A percentile compares a stretch with the other conserved stretches of the same genome.
phyloP scores from a whole-genome alignment of 768 basidiomycete genomes.

The Kwoniella dendrophila region DNA sequence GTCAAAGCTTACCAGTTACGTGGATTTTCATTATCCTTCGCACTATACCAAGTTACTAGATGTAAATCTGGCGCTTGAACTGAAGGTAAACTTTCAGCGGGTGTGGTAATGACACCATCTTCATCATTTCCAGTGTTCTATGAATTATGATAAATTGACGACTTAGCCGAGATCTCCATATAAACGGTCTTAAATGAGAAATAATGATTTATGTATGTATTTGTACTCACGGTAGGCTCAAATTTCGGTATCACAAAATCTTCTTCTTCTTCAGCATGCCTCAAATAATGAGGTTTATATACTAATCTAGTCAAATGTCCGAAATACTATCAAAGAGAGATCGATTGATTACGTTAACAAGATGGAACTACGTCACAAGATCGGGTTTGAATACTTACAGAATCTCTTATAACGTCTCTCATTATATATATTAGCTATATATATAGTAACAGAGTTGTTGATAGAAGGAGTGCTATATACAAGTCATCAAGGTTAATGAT shows the following conservation, averaged over 20 bases:
- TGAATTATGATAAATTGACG: too few species aligned
- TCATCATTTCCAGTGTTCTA: too few species aligned
- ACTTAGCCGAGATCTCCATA: too few species aligned
- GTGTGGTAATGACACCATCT: neutral
- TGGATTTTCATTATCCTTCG: constrained; percentile 41
- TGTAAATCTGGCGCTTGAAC: constrained; percentile 16
- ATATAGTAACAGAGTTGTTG: neutral
- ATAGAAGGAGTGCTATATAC: neutral
- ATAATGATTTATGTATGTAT: neutral
- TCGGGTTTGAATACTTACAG: constrained; percentile 12
- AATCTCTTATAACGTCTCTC: constrained; percentile 25
- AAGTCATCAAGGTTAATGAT: neutral
- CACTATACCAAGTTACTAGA: constrained; percentile 42
- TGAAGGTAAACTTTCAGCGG: neutral
- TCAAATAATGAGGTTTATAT: constrained; percentile 24
- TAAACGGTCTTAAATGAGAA: neutral
- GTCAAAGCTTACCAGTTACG: constrained; percentile 28
- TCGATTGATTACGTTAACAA: neutral
- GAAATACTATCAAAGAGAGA: constrained; percentile 22
- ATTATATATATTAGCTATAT: constrained; percentile 4
- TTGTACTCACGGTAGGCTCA: constrained; percentile 10
- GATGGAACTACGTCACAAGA: neutral
- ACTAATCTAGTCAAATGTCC: constrained; percentile 27
- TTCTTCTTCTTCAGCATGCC: constrained; percentile 26
- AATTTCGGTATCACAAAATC: constrained; percentile 31